Percentiles rank a stretch among this genome's conserved stretches.
Conservation (phyloP, 2,329 filamentous ascomycete genomes). For the Pleurostoma richardsiae region DNA sequence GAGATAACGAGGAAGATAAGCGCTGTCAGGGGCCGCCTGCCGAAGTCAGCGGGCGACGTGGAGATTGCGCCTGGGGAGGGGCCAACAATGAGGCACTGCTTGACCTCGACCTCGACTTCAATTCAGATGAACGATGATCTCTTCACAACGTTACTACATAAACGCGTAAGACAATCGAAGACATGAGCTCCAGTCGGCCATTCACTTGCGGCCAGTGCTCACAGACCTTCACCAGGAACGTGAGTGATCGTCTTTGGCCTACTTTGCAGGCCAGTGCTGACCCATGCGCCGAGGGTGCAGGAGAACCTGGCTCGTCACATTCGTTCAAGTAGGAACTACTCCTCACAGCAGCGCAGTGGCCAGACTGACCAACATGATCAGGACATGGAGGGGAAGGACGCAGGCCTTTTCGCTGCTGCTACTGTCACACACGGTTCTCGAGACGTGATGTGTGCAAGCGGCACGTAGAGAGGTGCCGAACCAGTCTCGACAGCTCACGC, state of each 20-base stretch:
- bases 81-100: no score
- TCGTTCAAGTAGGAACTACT: conserved; percentile 10
- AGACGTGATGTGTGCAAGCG: conserved; percentile 13
- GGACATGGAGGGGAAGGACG: conserved; percentile 12
- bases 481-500: background rate
- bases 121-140: no score
- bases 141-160: no score
- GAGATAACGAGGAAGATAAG: no score
- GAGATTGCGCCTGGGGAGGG: no score
- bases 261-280: background rate
- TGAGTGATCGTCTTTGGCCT: background rate
- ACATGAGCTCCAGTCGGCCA: conserved; percentile 3
- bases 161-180: no score
- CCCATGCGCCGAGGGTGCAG: background rate
- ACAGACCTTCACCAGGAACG: conserved; percentile 12
- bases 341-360: background rate
- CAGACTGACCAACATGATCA: conserved; percentile 3
- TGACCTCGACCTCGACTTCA: no score
- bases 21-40: no score
- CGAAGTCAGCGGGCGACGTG: no score
- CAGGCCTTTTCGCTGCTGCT: conserved; percentile 12
- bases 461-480: conserved; percentile 9
- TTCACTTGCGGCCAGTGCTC: conserved; percentile 10
- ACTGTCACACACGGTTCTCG: conserved; percentile 12
- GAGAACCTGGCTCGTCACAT: conserved; percentile 15